Evolutionary conservation across 495 filamentous ascomycete species (phyloP).

Genomic region (Haplographium delicatum): DNA sequence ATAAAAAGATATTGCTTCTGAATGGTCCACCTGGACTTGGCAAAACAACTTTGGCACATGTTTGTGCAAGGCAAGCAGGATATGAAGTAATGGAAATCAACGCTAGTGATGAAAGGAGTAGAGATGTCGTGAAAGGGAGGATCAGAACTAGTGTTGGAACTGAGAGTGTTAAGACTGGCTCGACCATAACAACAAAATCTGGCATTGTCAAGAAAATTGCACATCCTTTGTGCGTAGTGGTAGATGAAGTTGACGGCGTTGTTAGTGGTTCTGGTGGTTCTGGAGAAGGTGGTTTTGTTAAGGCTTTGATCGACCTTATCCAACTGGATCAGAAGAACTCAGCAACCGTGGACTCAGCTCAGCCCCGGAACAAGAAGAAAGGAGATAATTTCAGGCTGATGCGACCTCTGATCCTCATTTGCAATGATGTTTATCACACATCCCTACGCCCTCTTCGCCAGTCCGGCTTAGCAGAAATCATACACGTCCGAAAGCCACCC

Average conservation of each 20-base stretch:
- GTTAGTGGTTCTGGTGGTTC: constrained; percentile 67
- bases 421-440: constrained; percentile 96
- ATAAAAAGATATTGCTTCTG: constrained; percentile 82
- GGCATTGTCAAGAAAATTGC: constrained; percentile 67
- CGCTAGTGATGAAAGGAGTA: constrained; percentile 73
- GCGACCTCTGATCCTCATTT: constrained; percentile 86
- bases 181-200: constrained; percentile 43
- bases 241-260: constrained; percentile 95
- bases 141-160: constrained; percentile 86
- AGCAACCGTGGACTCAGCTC: constrained; percentile 32
- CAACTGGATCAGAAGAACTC: constrained; percentile 76
- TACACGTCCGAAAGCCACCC: constrained; percentile 86
- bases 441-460: constrained; percentile 78
- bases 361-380: constrained; percentile 49
- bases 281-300: constrained; percentile 83
- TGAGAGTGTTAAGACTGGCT: constrained; percentile 82
- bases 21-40: constrained; percentile 89
- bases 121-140: constrained; percentile 77
- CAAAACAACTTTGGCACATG: constrained; percentile 94
- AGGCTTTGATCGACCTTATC: constrained; percentile 87
- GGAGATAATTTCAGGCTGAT: constrained; percentile 79
- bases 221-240: constrained; percentile 84
- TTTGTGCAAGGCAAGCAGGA: constrained; percentile 89
- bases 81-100: constrained; percentile 93
- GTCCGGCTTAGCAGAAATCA: constrained; percentile 76